These are phyloP conservation scores for Nannochloropsis granulata DNA, from an alignment of 108 stramenopile genomes.

Conservation along the genomic window DNA sequence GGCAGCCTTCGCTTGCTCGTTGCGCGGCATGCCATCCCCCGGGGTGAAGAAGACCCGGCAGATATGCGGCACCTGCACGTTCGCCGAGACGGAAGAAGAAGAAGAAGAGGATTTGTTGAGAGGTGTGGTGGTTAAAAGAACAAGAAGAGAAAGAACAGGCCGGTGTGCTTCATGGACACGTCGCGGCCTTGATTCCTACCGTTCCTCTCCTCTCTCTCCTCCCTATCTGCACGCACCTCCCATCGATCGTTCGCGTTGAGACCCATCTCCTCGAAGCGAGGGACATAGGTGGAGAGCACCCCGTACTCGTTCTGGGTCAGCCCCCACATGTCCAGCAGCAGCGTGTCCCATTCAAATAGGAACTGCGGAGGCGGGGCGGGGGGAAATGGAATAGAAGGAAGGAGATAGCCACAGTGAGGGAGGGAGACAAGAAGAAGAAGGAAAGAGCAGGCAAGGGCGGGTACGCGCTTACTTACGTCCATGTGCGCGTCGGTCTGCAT, in stretches of 20 bases:
- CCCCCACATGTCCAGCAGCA: background rate
- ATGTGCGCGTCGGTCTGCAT: slow-evolving; percentile 88
- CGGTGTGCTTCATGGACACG: too few species aligned
- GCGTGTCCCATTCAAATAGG: slow-evolving; percentile 51
- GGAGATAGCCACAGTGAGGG: too few species aligned
- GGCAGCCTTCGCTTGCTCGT: slow-evolving; percentile 5
- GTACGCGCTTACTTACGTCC: slow-evolving; percentile 42
- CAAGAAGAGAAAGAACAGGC: too few species aligned
- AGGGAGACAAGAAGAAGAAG: too few species aligned
- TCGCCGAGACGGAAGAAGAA: too few species aligned
- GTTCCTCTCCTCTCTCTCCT: too few species aligned
- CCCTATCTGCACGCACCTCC: background rate
- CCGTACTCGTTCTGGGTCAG: slow-evolving; percentile 74
- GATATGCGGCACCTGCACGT: background rate
- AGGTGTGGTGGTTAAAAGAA: too few species aligned
- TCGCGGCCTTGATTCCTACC: too few species aligned
- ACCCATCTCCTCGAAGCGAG: slow-evolving; percentile 40
- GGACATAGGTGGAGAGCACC: slow-evolving; percentile 63
- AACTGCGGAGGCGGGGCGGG: too few species aligned
- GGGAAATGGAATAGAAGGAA: too few species aligned
- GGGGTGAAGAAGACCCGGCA: slow-evolving; percentile 12
- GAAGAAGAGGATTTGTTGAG: too few species aligned
- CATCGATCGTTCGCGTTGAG: slow-evolving; percentile 1
- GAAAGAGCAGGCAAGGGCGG: too few species aligned
- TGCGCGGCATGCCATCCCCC: slow-evolving; percentile 1